Percentiles rank a stretch among this genome's conserved stretches.
phyloP scores from a whole-genome alignment of 768 basidiomycete genomes.

The Paxillus rubicundulus region DNA sequence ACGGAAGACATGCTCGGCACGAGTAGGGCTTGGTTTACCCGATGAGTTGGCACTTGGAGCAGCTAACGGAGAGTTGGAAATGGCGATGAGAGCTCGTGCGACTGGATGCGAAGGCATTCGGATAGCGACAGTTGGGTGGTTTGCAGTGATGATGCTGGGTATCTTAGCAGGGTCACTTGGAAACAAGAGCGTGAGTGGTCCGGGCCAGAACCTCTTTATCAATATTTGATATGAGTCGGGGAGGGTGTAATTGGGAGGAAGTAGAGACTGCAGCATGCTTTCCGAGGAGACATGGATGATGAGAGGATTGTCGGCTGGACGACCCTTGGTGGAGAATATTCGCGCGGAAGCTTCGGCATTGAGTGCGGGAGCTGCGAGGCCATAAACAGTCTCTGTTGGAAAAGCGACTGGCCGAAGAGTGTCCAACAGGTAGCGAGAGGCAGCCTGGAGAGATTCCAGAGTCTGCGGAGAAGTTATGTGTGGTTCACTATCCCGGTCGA shows the following conservation, averaged over 20 bases:
- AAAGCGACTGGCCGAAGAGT: slow-evolving; percentile 69
- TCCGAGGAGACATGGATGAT: slow-evolving; percentile 93
- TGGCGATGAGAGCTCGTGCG: slow-evolving; percentile 82
- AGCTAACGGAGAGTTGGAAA: slow-evolving; percentile 73
- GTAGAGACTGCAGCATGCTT: slow-evolving; percentile 72
- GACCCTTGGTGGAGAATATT: slow-evolving; percentile 87
- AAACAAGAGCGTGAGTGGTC: slow-evolving; percentile 89
- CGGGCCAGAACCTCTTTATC: slow-evolving; percentile 91
- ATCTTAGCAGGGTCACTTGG: slow-evolving; percentile 62
- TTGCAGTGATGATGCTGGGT: slow-evolving; percentile 76
- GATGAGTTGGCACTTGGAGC: slow-evolving; percentile 96
- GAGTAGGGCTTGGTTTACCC: slow-evolving; percentile 91
- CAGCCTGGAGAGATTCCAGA: slow-evolving; percentile 49
- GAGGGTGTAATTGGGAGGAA: slow-evolving; percentile 63
- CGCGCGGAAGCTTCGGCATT: slow-evolving; percentile 56
- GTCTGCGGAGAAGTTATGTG: slow-evolving; percentile 51
- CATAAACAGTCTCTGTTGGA: slow-evolving; percentile 98
- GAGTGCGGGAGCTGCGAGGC: slow-evolving; percentile 86
- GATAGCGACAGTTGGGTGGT: slow-evolving; percentile 79
- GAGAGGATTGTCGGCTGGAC: slow-evolving; percentile 94
- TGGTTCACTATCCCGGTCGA: slow-evolving; percentile 46
- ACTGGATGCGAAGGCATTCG: slow-evolving; percentile 95
- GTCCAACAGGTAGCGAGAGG: slow-evolving; percentile 52
- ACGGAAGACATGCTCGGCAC: slow-evolving; percentile 75
- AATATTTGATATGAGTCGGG: slow-evolving; percentile 67